These are phyloP conservation scores for Geosmithia flava DNA, from an alignment of 2,329 filamentous ascomycete genomes.

Conservation along the genomic window DNA sequence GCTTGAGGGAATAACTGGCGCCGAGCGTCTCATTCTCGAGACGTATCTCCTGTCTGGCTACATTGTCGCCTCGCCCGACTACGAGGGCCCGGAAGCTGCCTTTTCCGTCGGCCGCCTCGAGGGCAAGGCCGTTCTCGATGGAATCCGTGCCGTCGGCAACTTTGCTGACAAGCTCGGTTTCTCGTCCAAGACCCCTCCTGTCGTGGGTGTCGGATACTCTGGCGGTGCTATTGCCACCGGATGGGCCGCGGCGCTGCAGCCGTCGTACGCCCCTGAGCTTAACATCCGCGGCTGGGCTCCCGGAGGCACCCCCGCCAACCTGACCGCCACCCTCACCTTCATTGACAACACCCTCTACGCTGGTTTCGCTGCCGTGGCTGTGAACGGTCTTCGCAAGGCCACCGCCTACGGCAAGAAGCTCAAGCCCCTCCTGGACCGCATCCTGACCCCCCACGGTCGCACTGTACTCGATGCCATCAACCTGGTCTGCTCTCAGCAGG, in stretches of 20 bases:
- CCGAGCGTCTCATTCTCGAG: not conserved
- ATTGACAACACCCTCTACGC: slow-evolving; percentile 7
- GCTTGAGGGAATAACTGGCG: not conserved
- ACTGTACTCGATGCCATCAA: not conserved
- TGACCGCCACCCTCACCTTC: slow-evolving; percentile 5
- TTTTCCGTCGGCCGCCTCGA: slow-evolving; percentile 10
- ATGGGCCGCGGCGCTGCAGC: slow-evolving; percentile 13
- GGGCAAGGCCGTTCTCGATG: slow-evolving; percentile 29
- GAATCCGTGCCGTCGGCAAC: slow-evolving; percentile 24
- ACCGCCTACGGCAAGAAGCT: not conserved
- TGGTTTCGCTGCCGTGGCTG: slow-evolving; percentile 9
- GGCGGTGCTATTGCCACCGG: slow-evolving; percentile 10
- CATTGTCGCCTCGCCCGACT: slow-evolving; percentile 1
- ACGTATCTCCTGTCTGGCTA: not conserved
- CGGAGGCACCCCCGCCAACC: slow-evolving; percentile 11
- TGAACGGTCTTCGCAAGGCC: slow-evolving; percentile 1
- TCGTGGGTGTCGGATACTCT: slow-evolving; percentile 30
- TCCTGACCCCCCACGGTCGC: not conserved
- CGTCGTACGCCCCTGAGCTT: slow-evolving; percentile 11
- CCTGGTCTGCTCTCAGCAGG: not conserved
- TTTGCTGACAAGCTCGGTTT: slow-evolving; percentile 15
- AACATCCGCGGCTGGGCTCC: slow-evolving; percentile 12
- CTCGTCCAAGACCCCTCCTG: slow-evolving; percentile 10
- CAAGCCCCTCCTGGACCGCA: not conserved
- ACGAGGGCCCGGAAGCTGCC: slow-evolving; percentile 1